phyloP scores from a whole-genome alignment of 2,329 filamentous ascomycete species.

The Fusarium sp. region DNA sequence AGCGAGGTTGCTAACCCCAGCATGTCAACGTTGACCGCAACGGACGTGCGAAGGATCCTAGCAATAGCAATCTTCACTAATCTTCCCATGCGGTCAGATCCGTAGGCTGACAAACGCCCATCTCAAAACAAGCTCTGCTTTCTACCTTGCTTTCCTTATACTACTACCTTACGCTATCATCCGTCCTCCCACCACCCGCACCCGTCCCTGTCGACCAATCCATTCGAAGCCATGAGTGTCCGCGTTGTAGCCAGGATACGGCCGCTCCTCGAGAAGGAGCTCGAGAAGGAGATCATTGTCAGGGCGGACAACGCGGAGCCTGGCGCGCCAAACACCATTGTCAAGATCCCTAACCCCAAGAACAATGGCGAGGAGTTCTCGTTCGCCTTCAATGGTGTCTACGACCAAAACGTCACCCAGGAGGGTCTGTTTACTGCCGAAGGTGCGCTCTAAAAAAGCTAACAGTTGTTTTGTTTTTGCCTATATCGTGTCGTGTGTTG shows the following conservation, averaged over 20 bases:
- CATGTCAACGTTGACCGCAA: neutral
- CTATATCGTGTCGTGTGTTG: constrained; percentile 35
- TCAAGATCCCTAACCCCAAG: constrained; percentile 93
- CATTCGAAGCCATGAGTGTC: constrained; percentile 62
- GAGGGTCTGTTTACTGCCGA: constrained; percentile 89
- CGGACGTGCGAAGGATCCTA: neutral
- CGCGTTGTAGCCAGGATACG: constrained; percentile 90
- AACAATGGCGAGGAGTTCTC: constrained; percentile 90
- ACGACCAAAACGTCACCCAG: constrained; percentile 80
- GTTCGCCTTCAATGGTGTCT: constrained; percentile 94
- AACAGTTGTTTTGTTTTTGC: constrained; percentile 3
- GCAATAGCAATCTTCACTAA: constrained; percentile 29
- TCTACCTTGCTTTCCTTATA: constrained; percentile 2
- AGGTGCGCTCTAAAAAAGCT: constrained; percentile 61
- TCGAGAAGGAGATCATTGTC: constrained; percentile 88
- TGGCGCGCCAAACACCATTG: constrained; percentile 69
- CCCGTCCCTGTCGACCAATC: constrained; percentile 21
- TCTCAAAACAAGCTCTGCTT: constrained; percentile 26
- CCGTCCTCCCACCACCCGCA: neutral
- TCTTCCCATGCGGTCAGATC: constrained; percentile 33
- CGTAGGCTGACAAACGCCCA: constrained; percentile 41
- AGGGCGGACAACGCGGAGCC: constrained; percentile 68
- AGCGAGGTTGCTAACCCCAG: neutral
- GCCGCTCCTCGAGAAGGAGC: constrained; percentile 84
- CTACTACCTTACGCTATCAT: constrained; percentile 18